Percentiles rank a stretch among this genome's conserved stretches.
These are phyloP conservation scores for Excoecaria agallocha DNA, from an alignment of 345 rosid species.

Conservation along the genomic window DNA sequence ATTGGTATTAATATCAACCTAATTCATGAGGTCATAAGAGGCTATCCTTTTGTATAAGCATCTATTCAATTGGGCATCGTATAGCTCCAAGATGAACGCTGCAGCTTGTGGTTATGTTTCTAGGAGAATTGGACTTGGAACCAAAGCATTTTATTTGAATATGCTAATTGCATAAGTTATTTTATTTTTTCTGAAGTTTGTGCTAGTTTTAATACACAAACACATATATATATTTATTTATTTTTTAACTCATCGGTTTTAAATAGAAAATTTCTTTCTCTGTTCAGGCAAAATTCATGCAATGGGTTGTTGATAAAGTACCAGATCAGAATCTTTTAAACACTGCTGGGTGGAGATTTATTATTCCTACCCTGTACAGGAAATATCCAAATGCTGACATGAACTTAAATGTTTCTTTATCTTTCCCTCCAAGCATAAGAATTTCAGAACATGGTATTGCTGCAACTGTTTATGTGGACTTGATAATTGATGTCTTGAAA, in stretches of 20 bases:
- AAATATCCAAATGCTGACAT: slow-evolving; percentile 86
- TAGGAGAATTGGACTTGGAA: not conserved
- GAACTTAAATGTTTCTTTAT: slow-evolving; percentile 74
- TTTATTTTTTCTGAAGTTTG: not conserved
- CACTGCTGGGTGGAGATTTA: slow-evolving; percentile 88
- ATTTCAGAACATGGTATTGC: slow-evolving; percentile 60
- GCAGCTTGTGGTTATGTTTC: not conserved
- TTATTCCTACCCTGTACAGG: slow-evolving; percentile 85
- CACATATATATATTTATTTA: not conserved
- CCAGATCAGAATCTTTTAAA: slow-evolving; percentile 87
- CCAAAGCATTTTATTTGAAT: not conserved
- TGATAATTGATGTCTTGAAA: slow-evolving; percentile 72
- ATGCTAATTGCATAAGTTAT: not conserved
- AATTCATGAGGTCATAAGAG: not conserved
- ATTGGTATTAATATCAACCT: not conserved
- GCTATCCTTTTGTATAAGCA: not conserved
- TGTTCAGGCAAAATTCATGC: slow-evolving; percentile 84
- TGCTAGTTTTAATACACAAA: not conserved
- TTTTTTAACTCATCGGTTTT: slow-evolving; percentile 12
- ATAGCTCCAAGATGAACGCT: not conserved
- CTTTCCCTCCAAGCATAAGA: slow-evolving; percentile 74
- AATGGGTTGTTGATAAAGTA: slow-evolving; percentile 82
- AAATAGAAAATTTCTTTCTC: slow-evolving; percentile 19
- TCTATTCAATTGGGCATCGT: not conserved
- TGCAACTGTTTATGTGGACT: slow-evolving; percentile 67